Evolutionary conservation across 75 land plant genomes (phyloP).

Genomic region (Selaginella moellendorffii): DNA sequence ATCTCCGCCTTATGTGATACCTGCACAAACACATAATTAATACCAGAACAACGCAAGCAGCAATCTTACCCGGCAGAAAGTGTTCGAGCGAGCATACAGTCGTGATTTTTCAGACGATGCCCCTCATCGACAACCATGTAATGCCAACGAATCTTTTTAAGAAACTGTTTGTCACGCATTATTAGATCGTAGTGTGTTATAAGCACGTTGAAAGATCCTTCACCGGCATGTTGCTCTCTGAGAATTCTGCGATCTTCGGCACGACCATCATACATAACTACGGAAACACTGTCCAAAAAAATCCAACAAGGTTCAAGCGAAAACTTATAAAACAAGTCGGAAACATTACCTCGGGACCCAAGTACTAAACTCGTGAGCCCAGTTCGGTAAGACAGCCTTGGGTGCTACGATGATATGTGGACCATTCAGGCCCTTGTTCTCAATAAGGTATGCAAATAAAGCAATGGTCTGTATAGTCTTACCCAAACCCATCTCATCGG

Average conservation of each 20-base stretch:
- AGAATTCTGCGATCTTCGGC: conserved; percentile 56
- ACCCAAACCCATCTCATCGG: conserved; percentile 99
- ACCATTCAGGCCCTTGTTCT: conserved; percentile 74
- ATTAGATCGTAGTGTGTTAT: conserved; percentile 95
- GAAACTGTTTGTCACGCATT: conserved; percentile 75
- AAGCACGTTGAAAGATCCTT: conserved; percentile 65
- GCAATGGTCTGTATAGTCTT: conserved; percentile 96
- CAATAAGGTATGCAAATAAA: conserved; percentile 77
- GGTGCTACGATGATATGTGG: conserved; percentile 95
- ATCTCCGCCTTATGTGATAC: conserved; percentile 74
- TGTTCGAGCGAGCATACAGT: conserved; percentile 75
- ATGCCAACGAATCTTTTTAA: conserved; percentile 79
- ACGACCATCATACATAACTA: conserved; percentile 80
- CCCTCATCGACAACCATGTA: conserved; percentile 95
- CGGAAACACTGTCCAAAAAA: conserved; percentile 39
- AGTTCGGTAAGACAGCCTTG: conserved; percentile 92
- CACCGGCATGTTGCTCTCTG: conserved; percentile 50
- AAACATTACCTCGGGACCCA: conserved; percentile 99
- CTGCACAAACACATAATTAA: conserved; percentile 23
- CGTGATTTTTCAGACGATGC: conserved; percentile 88
- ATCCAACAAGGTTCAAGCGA: not conserved
- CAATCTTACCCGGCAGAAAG: conserved; percentile 49
- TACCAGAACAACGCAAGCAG: too few species aligned
- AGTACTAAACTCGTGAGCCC: conserved; percentile 70
- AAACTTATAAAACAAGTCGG: too few species aligned